These are phyloP conservation scores for Penicillium sp. DNA, from an alignment of 2,329 filamentous ascomycete genomes.

Conservation along the genomic window DNA sequence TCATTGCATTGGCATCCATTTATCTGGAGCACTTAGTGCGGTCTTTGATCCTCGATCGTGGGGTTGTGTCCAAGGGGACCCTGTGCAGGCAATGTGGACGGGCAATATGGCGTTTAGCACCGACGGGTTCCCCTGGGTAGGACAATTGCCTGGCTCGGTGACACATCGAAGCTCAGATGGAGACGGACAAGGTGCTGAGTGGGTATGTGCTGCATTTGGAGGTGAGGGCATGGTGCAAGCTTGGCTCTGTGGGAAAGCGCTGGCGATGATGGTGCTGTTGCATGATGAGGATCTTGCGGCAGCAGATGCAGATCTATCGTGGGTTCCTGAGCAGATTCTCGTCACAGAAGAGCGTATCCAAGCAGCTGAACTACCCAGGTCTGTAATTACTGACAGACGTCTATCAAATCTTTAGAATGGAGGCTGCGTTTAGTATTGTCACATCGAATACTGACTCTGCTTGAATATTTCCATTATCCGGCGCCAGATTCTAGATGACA, in stretches of 20 bases:
- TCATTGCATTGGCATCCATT: too few species aligned
- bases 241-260: constrained; percentile 24
- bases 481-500: neutral
- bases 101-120: constrained; percentile 49
- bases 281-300: constrained; percentile 10
- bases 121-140: constrained; percentile 50
- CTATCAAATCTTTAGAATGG: constrained; percentile 8
- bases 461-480: neutral
- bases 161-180: constrained; percentile 28
- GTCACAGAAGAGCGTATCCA: constrained; percentile 23
- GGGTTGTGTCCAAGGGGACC: constrained; percentile 6
- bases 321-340: constrained; percentile 29
- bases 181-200: too few species aligned
- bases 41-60: constrained; percentile 17
- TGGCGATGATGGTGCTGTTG: constrained; percentile 24
- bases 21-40: constrained; percentile 21
- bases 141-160: constrained; percentile 39
- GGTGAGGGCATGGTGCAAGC: constrained; percentile 62
- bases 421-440: neutral
- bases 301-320: constrained; percentile 16
- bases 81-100: constrained; percentile 27
- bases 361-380: constrained; percentile 10
- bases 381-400: constrained; percentile 2
- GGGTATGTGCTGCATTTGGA: constrained; percentile 58
- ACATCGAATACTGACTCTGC: neutral